Conservation (phyloP, 306 rosid species). For the Heteromeles arbutifolia region DNA sequence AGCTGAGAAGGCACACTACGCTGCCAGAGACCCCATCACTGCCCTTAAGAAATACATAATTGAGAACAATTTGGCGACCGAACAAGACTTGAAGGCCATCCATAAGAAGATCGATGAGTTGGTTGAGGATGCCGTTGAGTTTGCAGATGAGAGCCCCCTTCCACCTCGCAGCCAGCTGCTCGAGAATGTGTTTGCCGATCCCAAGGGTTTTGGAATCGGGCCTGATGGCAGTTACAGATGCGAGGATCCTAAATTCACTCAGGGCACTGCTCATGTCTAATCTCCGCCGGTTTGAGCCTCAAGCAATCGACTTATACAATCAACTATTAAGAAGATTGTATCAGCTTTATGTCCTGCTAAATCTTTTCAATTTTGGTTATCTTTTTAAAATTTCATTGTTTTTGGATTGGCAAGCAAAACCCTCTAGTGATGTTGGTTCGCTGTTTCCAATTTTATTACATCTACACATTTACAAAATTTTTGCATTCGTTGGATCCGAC, state of each 20-base stretch:
- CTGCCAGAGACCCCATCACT: constrained; percentile 83
- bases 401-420: constrained; percentile 6
- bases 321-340: constrained; percentile 10
- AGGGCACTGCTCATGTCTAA: constrained; percentile 96
- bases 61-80: constrained; percentile 68
- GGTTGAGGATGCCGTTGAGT: constrained; percentile 77
- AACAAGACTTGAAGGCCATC: constrained; percentile 70
- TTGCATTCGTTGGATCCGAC: neutral
- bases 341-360: constrained; percentile 3
- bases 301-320: constrained; percentile 1
- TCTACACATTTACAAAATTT: neutral
- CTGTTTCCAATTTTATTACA: neutral
- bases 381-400: constrained; percentile 22
- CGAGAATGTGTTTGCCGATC: constrained; percentile 96
- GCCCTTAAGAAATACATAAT: constrained; percentile 69
- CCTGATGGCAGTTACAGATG: constrained; percentile 96
- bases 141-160: constrained; percentile 79
- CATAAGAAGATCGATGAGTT: constrained; percentile 77
- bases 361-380: constrained; percentile 30
- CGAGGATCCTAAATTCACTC: constrained; percentile 95
- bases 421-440: neutral
- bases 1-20: constrained; percentile 91
- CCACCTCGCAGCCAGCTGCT: constrained; percentile 89
- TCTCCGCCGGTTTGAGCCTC: neutral
- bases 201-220: constrained; percentile 96